These are phyloP conservation scores for Solanum chiquidenum DNA, from an alignment of 257 asterid species.

Conservation along the genomic window DNA sequence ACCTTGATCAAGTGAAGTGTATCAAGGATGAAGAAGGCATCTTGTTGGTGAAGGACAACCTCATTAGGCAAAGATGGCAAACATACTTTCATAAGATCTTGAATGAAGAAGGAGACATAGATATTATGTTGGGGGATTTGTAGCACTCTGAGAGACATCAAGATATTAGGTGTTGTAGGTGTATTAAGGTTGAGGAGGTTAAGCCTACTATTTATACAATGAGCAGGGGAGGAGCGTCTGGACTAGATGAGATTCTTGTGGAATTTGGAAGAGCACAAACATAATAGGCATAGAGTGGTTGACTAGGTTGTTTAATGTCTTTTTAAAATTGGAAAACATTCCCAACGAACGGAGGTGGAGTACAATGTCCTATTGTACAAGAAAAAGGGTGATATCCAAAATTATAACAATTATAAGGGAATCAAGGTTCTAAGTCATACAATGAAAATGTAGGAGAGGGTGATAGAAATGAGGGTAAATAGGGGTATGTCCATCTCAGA, in stretches of 20 bases:
- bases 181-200: neutral
- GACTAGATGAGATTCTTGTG: neutral
- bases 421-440: neutral
- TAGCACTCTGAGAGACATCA: neutral
- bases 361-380: neutral
- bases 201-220: neutral
- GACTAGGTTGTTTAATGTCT: neutral
- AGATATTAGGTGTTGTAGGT: neutral
- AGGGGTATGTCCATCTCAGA: neutral
- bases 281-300: neutral
- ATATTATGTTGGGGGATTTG: neutral
- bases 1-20: neutral
- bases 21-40: neutral
- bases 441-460: neutral
- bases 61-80: neutral
- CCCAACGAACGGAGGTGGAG: neutral
- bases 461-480: neutral
- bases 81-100: neutral
- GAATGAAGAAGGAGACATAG: neutral
- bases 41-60: neutral
- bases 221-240: neutral
- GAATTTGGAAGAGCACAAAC: neutral
- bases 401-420: neutral
- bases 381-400: neutral
- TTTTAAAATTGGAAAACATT: neutral